phyloP scores from a whole-genome alignment of 2,329 filamentous ascomycete species.

The Diaporthe capsici region DNA sequence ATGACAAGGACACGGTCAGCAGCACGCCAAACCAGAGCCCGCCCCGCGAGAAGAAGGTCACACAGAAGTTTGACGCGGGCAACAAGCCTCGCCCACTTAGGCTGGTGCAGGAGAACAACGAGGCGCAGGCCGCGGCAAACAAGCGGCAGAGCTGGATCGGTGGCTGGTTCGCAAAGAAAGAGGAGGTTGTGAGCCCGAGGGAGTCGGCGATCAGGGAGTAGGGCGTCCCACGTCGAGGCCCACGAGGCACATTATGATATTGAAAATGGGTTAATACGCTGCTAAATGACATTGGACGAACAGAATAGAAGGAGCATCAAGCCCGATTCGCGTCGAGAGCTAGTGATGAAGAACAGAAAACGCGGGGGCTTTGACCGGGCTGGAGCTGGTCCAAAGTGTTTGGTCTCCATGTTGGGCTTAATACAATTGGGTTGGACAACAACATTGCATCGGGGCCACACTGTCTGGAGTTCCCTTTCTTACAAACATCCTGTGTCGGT shows the following conservation, averaged over 20 bases:
- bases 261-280: conserved; percentile 40
- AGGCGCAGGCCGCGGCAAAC: conserved; percentile 59
- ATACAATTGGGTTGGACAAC: conserved; percentile 30
- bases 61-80: conserved; percentile 66
- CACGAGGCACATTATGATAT: conserved; percentile 35
- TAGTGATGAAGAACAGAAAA: conserved; percentile 21
- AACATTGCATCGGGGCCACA: conserved; percentile 12
- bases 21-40: conserved; percentile 64
- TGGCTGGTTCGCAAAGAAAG: conserved; percentile 42
- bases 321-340: conserved; percentile 30
- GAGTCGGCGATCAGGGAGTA: conserved; percentile 41
- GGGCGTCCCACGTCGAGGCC: not conserved
- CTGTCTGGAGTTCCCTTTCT: conserved; percentile 7
- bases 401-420: conserved; percentile 29
- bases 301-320: conserved; percentile 32
- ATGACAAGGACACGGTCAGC: conserved; percentile 59
- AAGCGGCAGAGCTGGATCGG: conserved; percentile 78
- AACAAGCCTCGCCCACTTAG: conserved; percentile 88
- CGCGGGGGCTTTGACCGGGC: conserved; percentile 15
- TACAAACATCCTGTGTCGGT: conserved; percentile 19
- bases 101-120: conserved; percentile 84
- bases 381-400: conserved; percentile 31
- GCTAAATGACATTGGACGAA: conserved; percentile 37
- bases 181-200: conserved; percentile 33
- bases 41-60: conserved; percentile 71